phyloP scores from a whole-genome alignment of 2,329 filamentous ascomycete genomes.

The Cladosporium sp. region DNA sequence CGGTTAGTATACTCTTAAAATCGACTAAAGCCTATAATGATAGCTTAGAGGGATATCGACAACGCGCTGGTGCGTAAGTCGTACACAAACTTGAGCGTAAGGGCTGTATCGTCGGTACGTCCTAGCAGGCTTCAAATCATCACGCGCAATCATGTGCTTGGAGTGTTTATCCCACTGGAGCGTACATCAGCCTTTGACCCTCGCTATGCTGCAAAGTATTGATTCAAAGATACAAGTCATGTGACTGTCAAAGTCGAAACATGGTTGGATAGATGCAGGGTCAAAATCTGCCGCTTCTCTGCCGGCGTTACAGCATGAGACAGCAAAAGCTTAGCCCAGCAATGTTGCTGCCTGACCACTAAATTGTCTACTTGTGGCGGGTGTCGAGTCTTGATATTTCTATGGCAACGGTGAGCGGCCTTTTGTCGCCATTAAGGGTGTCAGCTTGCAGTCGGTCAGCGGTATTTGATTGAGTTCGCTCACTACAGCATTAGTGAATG shows the following conservation, averaged over 20 bases:
- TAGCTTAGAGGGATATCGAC: too few relatives aligned
- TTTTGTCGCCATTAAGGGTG: background rate
- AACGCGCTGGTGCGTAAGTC: too few relatives aligned
- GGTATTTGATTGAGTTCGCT: background rate
- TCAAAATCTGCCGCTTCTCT: background rate
- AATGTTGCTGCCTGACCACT: background rate
- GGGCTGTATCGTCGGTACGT: too few relatives aligned
- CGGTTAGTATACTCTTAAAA: too few relatives aligned
- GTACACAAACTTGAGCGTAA: background rate
- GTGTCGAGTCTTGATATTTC: background rate
- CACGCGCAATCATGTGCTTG: too few relatives aligned
- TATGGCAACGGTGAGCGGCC: background rate
- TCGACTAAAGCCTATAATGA: too few relatives aligned
- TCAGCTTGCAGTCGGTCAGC: background rate
- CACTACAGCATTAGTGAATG: background rate
- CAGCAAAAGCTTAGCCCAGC: background rate
- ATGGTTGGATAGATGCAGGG: background rate
- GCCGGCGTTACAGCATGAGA: background rate
- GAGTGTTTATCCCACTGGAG: background rate
- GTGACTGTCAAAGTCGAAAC: background rate
- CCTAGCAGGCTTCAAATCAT: too few relatives aligned
- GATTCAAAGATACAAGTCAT: background rate
- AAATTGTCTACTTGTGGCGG: background rate
- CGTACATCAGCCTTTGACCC: background rate
- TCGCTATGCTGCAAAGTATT: background rate